Evolutionary conservation across 805 yeast species (phyloP), one percentile per base, ranked within the genome.

Genomic region (Saccharomycopsis vini): DNA sequence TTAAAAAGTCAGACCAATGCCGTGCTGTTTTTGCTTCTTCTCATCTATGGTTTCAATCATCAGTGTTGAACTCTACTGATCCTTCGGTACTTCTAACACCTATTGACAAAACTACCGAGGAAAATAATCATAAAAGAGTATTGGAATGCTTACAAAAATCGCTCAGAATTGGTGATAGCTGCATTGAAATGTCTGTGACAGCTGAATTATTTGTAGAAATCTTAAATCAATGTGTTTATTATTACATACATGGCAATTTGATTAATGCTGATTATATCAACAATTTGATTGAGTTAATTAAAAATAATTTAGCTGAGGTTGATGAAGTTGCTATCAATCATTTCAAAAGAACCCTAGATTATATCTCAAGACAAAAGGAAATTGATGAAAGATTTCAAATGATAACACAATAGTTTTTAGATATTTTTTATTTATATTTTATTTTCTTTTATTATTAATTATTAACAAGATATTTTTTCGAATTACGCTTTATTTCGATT

Each of bases 1-100:
- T 90, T 55, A 87, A 85, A 60, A 90, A 90, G 60, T 88, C 92
- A 29, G 97, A 90, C 56, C 98, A 92, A 61, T 89, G 97, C 60
- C 75, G 97, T 13, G 80, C 95, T 0, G 95, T 88, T 4, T 86
- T 83, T 58, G 62, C 76, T 41, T 89, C 95, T 35, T 79, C 95
- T 1, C 97, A 92, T 62, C 64, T 92, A 39, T 92, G 96, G 96
- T 49, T 46, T 28, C 50, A 47, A 19, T 40, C 47, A 12, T 20
- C 34, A 2, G 45, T 35, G 7, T 30, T 41, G 10, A 24, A 18
- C n/a, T 13, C 45, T 12, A 23, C 36, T 7, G 32, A 21, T 7
- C 35, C 39, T 4, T 85, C 95, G 92, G 82, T 90, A 56, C 77
- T 81, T 20, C 88, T 83, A 47, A 71, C 69, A 15, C 34, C 34